Evolutionary conservation across 441 rosid species (phyloP), one percentile per base, ranked within the genome.

Genomic region (Iberis amara): DNA sequence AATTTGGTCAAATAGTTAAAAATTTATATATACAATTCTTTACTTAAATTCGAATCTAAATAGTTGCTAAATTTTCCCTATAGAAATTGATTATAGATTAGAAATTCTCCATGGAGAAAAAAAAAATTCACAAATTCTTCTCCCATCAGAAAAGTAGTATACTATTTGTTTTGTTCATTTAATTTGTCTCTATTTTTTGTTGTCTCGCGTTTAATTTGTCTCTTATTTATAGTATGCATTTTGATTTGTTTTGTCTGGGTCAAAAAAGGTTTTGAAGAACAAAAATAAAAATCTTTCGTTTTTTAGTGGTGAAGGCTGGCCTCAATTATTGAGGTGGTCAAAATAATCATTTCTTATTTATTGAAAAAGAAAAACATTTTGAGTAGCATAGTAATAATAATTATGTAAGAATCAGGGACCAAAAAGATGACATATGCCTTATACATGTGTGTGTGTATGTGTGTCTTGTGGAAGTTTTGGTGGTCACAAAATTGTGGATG

Each of bases 401-500:
- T 39, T 56, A 37, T 60, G 35, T 47, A 59, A 65, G 59, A 58
- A 58, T 59, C 61, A 59, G 61, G 55, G 60, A 39, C 57, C 57
- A 30, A 52, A 61, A 11, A 14, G 52, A 59, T 59, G 65, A 66
- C 70, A 60, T 39, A 59, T 59, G 30, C 55, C 58, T 24, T 57
- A 8, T 31, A 31, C 10, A 31, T 31, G 18, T 42, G 24, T 58
- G 11, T 24, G 27, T 41, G 10, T 45, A 12, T 35, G 13, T 47
- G 15, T 64, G 69, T 65, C 57, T 53, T 65, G 54, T 53, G 43
- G 50, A 36, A 5, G 32, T 12, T 24, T 56, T 51, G 8, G 65
- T 59, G 65, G 65, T 65, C 70, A 65, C 55, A 59, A 33, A 46
- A 58, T 59, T 58, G 64, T 52, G 39, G 55, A 53, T 51, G 64